Conservation (phyloP, 208 protist species). For the Trypanosoma vivax region DNA sequence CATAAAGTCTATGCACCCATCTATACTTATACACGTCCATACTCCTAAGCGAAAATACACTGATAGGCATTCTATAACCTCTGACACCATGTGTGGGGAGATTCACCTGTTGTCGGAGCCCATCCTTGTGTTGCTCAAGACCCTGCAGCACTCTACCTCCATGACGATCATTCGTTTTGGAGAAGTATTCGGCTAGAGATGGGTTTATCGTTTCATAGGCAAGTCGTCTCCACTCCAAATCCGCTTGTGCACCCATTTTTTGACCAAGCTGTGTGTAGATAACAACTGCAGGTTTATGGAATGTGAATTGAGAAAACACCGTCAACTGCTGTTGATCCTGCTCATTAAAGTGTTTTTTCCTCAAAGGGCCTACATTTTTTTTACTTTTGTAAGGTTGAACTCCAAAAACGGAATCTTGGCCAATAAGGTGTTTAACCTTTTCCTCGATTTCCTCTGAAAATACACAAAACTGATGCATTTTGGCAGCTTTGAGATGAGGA, state of each 20-base stretch:
- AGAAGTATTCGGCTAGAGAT: slow-evolving; percentile 36
- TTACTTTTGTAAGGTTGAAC: slow-evolving; percentile 4
- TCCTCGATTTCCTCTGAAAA: slow-evolving; percentile 11
- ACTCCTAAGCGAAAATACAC: slow-evolving; percentile 75
- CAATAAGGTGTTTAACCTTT: slow-evolving; percentile 7
- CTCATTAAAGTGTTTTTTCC: too few relatives aligned
- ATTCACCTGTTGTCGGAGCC: slow-evolving; percentile 10
- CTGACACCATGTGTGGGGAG: neutral
- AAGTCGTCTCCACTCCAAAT: slow-evolving; percentile 64
- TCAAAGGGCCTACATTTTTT: too few relatives aligned
- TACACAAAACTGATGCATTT: slow-evolving; percentile 48
- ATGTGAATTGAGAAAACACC: slow-evolving; percentile 34
- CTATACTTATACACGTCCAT: slow-evolving; percentile 75
- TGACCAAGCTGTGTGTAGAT: slow-evolving; percentile 83
- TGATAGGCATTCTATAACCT: slow-evolving; percentile 36
- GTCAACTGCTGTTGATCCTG: slow-evolving; percentile 47
- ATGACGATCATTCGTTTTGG: slow-evolving; percentile 13
- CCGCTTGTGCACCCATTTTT: slow-evolving; percentile 65
- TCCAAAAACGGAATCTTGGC: neutral
- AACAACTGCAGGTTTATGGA: slow-evolving; percentile 68
- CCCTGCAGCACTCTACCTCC: slow-evolving; percentile 20
- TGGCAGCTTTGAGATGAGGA: slow-evolving; percentile 40
- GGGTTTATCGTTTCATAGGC: slow-evolving; percentile 71
- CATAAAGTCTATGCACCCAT: slow-evolving; percentile 76
- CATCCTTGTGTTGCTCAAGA: slow-evolving; percentile 8